Percentiles rank a stretch among this genome's conserved stretches.
These are phyloP conservation scores for Caloboletus firmus DNA, from an alignment of 1,284 basidiomycete species.

Conservation along the genomic window DNA sequence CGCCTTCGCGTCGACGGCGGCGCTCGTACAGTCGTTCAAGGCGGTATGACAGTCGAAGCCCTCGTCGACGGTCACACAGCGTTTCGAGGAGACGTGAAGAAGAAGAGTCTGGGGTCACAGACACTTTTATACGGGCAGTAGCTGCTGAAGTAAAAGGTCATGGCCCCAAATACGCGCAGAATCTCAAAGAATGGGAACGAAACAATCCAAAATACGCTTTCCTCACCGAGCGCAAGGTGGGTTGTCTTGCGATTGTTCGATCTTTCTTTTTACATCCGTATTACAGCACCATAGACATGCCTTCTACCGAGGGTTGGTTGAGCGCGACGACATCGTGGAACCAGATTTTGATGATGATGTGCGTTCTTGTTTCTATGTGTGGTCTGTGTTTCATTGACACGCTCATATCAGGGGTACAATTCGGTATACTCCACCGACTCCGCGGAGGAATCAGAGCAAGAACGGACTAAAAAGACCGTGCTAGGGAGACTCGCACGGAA, in stretches of 20 bases:
- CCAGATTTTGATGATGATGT: constrained; percentile 87
- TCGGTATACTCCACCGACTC: constrained; percentile 94
- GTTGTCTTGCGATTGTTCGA: constrained; percentile 28
- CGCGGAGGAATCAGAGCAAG: constrained; percentile 89
- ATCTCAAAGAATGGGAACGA: constrained; percentile 73
- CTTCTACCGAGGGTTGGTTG: constrained; percentile 76
- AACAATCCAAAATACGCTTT: constrained; percentile 84
- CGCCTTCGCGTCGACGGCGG: constrained; percentile 39
- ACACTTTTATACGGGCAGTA: constrained; percentile 81
- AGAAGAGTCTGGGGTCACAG: constrained; percentile 65
- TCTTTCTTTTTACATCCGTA: constrained; percentile 13
- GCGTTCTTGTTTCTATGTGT: constrained; percentile 23
- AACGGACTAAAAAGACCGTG: constrained; percentile 68
- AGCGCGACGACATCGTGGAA: constrained; percentile 57
- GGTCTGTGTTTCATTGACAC: constrained; percentile 1
- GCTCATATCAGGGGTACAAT: constrained; percentile 70
- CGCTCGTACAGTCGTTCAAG: constrained; percentile 34
- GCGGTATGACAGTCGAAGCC: constrained; percentile 44
- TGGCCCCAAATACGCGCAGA: constrained; percentile 75
- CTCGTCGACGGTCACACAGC: constrained; percentile 41
- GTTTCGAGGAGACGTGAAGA: constrained; percentile 38
- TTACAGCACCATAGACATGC: constrained; percentile 76
- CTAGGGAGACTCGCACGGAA: constrained; percentile 78
- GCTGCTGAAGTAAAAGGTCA: constrained; percentile 83
- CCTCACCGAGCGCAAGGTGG: constrained; percentile 65